These are phyloP conservation scores for Cyclanthera cordifolia DNA, from an alignment of 306 rosid genomes.

Conservation along the genomic window DNA sequence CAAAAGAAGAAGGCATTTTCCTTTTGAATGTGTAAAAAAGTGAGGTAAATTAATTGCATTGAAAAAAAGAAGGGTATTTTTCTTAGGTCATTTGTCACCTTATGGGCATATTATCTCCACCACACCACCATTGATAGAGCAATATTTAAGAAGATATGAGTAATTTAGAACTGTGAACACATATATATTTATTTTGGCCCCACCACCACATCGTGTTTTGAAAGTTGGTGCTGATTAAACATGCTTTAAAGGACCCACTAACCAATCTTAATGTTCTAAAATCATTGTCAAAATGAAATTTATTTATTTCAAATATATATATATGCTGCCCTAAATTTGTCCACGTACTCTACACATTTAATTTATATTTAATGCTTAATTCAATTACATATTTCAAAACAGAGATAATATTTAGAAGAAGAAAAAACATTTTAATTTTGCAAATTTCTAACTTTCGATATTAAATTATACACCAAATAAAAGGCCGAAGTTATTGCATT, in stretches of 20 bases:
- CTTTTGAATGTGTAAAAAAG: not conserved
- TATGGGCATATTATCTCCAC: not conserved
- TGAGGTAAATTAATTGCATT: not conserved
- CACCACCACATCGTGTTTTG: conserved; percentile 10
- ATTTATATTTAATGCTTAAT: no score
- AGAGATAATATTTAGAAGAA: no score
- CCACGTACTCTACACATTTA: no score
- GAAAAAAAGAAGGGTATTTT: not conserved
- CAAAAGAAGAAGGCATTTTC: conserved; percentile 1
- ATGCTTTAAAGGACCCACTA: conserved; percentile 7
- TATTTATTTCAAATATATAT: no score
- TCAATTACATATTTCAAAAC: no score
- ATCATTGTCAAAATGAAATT: not conserved
- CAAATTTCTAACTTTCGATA: no score
- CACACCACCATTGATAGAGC: conserved; percentile 13
- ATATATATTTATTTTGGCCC: not conserved
- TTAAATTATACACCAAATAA: no score
- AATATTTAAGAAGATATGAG: not conserved
- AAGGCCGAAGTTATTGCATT: no score
- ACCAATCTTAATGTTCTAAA: not conserved
- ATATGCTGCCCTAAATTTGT: not conserved
- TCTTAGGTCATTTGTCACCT: conserved; percentile 9
- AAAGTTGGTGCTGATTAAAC: conserved; percentile 3
- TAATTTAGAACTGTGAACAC: not conserved
- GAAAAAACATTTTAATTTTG: no score